A percentile compares a stretch with the other conserved stretches of the same genome.
These are phyloP conservation scores for Chalciporus sp. DNA, from an alignment of 1,284 basidiomycete species.

Conservation along the genomic window DNA sequence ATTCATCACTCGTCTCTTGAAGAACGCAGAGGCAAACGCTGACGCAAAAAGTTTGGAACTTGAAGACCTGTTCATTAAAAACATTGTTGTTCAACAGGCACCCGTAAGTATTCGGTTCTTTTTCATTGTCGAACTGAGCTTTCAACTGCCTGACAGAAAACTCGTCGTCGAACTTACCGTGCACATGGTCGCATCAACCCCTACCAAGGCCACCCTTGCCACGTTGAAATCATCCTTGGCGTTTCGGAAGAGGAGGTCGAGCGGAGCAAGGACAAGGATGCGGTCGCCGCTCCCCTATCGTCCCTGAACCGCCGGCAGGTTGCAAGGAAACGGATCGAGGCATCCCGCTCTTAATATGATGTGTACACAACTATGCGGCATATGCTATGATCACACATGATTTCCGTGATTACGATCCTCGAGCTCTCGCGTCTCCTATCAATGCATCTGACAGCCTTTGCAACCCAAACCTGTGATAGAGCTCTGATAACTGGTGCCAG, in stretches of 20 bases:
- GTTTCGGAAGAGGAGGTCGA: constrained; percentile 83
- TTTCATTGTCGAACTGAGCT: background rate
- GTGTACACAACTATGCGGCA: constrained; percentile 36
- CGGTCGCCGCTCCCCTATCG: constrained; percentile 48
- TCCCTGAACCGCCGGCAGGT: constrained; percentile 82
- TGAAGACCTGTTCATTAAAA: constrained; percentile 94
- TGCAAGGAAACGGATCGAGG: constrained; percentile 82
- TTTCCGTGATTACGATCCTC: background rate
- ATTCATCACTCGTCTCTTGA: constrained; percentile 93
- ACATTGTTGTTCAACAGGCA: constrained; percentile 98
- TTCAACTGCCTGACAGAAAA: constrained; percentile 69
- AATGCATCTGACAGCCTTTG: background rate
- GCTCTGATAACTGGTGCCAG: background rate
- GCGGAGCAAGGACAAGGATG: constrained; percentile 84
- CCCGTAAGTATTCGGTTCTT: constrained; percentile 61
- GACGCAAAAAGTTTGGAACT: constrained; percentile 96
- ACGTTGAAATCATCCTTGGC: constrained; percentile 92
- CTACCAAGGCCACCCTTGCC: constrained; percentile 90
- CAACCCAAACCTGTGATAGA: background rate
- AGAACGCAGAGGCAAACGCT: constrained; percentile 99
- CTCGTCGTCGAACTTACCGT: constrained; percentile 99
- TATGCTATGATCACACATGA: constrained; percentile 28
- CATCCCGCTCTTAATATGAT: constrained; percentile 47
- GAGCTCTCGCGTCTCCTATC: background rate
- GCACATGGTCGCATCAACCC: constrained; percentile 95